Evolutionary conservation across 2,329 filamentous ascomycete species (phyloP).

Genomic region (Scytalidium sp.): DNA sequence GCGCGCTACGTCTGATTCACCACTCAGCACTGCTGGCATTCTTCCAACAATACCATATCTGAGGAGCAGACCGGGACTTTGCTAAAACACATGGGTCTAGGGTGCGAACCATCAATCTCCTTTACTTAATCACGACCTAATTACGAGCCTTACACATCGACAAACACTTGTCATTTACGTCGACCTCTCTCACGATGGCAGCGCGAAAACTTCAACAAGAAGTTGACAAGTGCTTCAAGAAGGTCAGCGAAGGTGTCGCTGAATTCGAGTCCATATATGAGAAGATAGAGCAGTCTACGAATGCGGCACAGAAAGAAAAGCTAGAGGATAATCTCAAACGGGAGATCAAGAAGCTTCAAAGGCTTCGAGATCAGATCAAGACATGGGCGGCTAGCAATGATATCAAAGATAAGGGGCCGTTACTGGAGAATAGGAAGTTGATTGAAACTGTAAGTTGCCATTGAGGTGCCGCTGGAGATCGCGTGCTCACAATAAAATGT

Average conservation of each 20-base stretch:
- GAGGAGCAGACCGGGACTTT: neutral
- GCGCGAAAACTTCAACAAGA: slow-evolving; percentile 96
- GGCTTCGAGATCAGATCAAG: slow-evolving; percentile 97
- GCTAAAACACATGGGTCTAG: neutral
- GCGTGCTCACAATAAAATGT: slow-evolving; percentile 31
- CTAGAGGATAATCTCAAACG: slow-evolving; percentile 97
- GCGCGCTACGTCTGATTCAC: neutral
- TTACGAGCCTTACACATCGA: slow-evolving; percentile 2
- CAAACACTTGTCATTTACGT: neutral
- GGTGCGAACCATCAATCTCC: neutral
- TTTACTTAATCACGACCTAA: neutral
- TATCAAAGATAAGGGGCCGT: slow-evolving; percentile 97
- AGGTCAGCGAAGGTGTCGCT: slow-evolving; percentile 87
- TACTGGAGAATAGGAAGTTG: slow-evolving; percentile 89
- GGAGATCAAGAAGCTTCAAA: slow-evolving; percentile 99
- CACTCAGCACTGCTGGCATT: neutral
- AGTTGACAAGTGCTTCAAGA: slow-evolving; percentile 99
- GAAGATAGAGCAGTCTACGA: slow-evolving; percentile 91
- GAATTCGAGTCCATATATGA: slow-evolving; percentile 96
- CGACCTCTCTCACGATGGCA: slow-evolving; percentile 64
- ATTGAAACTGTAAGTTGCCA: slow-evolving; percentile 80
- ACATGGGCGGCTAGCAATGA: slow-evolving; percentile 98
- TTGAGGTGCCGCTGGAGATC: slow-evolving; percentile 8
- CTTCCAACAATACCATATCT: neutral
- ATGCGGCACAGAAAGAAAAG: slow-evolving; percentile 96